These are phyloP conservation scores for Tricholoma matsutake DNA, from an alignment of 768 basidiomycete genomes.

Conservation along the genomic window DNA sequence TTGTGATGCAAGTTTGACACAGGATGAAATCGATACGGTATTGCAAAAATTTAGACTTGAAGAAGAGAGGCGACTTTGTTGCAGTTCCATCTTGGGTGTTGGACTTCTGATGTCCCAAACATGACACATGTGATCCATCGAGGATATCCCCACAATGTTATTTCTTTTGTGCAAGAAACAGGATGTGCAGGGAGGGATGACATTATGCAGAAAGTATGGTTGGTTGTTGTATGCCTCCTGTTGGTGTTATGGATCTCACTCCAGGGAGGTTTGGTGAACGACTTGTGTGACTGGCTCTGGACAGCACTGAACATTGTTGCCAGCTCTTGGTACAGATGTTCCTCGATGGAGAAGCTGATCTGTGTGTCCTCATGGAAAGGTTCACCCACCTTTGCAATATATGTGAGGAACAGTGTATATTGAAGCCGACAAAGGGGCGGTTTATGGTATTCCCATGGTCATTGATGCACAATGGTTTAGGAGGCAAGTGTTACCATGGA, in stretches of 20 bases:
- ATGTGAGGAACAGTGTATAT: neutral
- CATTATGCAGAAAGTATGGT: neutral
- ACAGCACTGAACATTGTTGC: neutral
- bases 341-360: neutral
- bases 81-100: neutral
- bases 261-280: too few relatives aligned
- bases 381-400: neutral
- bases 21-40: neutral
- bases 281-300: neutral
- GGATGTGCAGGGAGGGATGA: neutral
- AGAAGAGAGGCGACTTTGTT: neutral
- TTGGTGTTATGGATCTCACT: too few relatives aligned
- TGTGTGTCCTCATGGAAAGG: neutral
- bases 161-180: neutral
- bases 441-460: too few relatives aligned
- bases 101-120: neutral
- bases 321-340: neutral
- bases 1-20: neutral
- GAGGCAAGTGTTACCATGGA: too few relatives aligned
- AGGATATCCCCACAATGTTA: neutral
- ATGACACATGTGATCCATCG: conserved; percentile 1
- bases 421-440: neutral
- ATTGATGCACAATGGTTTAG: too few relatives aligned
- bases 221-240: neutral
- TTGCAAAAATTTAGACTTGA: neutral